Base-by-base conservation (phyloP, 805 yeast species). In the Candida insectalens region DNA sequence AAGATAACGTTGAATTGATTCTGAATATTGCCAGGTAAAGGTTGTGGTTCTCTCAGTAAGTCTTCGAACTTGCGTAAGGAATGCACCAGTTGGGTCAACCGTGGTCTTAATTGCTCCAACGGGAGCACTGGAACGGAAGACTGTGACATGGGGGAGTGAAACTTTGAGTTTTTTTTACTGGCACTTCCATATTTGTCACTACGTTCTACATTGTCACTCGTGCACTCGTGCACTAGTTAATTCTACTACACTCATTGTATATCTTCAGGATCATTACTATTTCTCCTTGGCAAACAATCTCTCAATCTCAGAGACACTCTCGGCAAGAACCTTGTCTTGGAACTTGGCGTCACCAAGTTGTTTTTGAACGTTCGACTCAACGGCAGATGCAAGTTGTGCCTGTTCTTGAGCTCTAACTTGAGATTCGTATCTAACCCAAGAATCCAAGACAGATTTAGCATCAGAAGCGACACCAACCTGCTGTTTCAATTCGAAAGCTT, bases 371-470 rank as follows among this genome's bases (percentile, higher is more conserved):
- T 84, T 87, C 36, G 87, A 68, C 59, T 87, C 83, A 45, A 92
- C 95, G 38, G 87, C 55, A 56, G 82, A 67, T 48, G 94, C 77
- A 53, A 92, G 77, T 64, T 84, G 95, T 64, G 78, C 74, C 73
- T 92, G 98, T 73, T 92, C 95, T 57, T 77, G 67, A 71, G 85
- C 95, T 71, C 96, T 89, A 49, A 88, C 92, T 60, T 85, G 87
- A 49, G 84, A 81, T 72, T 92, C 98, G 65, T 83, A 83, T 76
- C 97, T 84, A 52, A 88, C 96, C 98, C 98, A 92, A 12, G 97
- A 85, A 67, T 92, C 98, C 59, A 92, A 77, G 41, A 89, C 95
- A 38, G 92, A 67, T 70, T 83, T 87, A 55, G 97, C 97, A 71
- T 87, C 95, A 43, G 68, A 51, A 38, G 94, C 89, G 47, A 87